Percentiles rank a stretch among this genome's conserved stretches.
These are phyloP conservation scores for Boletus huronensis DNA, from an alignment of 768 basidiomycete genomes.

Conservation along the genomic window DNA sequence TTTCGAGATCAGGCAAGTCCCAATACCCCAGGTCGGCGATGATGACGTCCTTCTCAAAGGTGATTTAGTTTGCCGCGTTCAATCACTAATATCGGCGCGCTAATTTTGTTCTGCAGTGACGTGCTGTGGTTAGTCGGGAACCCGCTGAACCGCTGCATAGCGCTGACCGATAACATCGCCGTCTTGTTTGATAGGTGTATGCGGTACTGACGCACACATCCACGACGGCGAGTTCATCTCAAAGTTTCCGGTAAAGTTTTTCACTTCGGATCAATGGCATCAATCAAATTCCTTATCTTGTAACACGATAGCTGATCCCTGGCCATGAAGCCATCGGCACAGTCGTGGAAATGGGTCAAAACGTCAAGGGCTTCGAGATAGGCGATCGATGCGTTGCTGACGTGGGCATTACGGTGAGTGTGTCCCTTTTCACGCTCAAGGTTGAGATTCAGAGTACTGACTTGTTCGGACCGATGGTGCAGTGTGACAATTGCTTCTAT, in stretches of 20 bases:
- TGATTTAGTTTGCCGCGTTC: conserved; percentile 26
- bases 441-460: not conserved
- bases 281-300: conserved; percentile 16
- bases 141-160: not conserved
- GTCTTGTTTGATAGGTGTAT: conserved; percentile 40
- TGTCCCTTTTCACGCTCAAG: not conserved
- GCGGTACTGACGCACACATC: conserved; percentile 63
- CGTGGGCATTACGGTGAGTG: conserved; percentile 62
- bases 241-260: conserved; percentile 46
- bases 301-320: conserved; percentile 54
- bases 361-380: conserved; percentile 69
- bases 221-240: conserved; percentile 65
- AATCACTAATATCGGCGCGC: not conserved
- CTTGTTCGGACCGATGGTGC: not conserved
- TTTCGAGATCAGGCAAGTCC: conserved; percentile 65
- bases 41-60: conserved; percentile 78
- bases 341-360: conserved; percentile 71
- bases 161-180: not conserved
- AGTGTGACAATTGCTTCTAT: conserved; percentile 86
- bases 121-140: conserved; percentile 38
- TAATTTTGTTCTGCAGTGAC: conserved; percentile 31
- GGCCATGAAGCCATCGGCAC: conserved; percentile 74
- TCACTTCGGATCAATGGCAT: conserved; percentile 18
- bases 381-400: conserved; percentile 88
- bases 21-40: conserved; percentile 60